Evolutionary conservation across 2,329 filamentous ascomycete genomes (phyloP), one percentile per base, ranked within the genome.

Genomic region (Fusarium nisikadoi): DNA sequence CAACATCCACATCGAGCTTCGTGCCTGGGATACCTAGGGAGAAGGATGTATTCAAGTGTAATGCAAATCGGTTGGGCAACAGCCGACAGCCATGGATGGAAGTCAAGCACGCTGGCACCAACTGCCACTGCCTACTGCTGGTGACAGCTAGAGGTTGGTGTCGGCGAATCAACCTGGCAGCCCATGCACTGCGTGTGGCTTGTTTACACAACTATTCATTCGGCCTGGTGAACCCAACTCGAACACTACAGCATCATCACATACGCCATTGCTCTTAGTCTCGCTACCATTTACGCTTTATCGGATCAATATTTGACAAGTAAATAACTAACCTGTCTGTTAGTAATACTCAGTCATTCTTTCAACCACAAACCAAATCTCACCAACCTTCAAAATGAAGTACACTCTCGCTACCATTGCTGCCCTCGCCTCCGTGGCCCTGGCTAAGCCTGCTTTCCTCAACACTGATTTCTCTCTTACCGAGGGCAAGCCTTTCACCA

Each of bases 341-440:
- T 56, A 77, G 75, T 76, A 76, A 76, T 74, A 70, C 62, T 56
- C 65, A 76, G 75, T 77, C 75, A 76, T 70, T 77, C 75, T 73
- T 76, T 69, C 57, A 74, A 53, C 36, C 49, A 46, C 63, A 58
- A 60, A 68, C n/a, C 33, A 57, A 58, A 56, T 19, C 53, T n/a
- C n/a, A 35, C 62, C 65, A 64, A 70, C 62, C 65, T 72, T 78
- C 79, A 81, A 75, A 66, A 83, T 83, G 81, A 81, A 82, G 80
- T 80, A 76, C 75, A 78, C 80, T 57, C 35, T 78, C 72, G 77
- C 73, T 73, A 65, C 76, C 59, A 45, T 81, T 57, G 74, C 78
- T 68, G 72, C 79, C 72, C 53, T 80, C 46, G 79, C 75, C 65
- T 70, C 71, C 67, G 63, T 73, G 56, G 79, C 63, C 62, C 36